Percentiles rank a stretch among this genome's conserved stretches.
Conservation (phyloP, 106 monocot genomes). For the Acorus calamus region DNA sequence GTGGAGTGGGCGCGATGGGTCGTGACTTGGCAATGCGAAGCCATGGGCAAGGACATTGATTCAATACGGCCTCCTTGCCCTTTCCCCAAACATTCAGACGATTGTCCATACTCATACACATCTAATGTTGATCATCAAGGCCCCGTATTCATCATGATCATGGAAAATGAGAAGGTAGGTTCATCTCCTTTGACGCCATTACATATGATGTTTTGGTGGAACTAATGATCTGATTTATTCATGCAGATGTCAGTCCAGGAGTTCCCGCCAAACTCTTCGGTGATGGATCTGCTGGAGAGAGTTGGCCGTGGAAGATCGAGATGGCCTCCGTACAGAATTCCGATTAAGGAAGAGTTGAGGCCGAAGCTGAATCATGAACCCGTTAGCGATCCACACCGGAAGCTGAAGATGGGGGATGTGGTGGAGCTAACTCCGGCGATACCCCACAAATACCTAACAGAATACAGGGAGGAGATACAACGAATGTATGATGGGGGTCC, state of each 20-base stretch:
- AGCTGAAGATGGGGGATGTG: conserved; percentile 85
- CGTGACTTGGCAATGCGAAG: conserved; percentile 77
- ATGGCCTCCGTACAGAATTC: conserved; percentile 35
- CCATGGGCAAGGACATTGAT: conserved; percentile 33
- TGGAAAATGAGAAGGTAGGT: conserved; percentile 89
- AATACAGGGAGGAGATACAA: conserved; percentile 84
- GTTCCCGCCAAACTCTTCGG: conserved; percentile 65
- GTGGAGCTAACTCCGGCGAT: conserved; percentile 73
- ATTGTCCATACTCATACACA: conserved; percentile 70
- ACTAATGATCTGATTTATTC: neutral
- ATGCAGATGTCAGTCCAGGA: conserved; percentile 92
- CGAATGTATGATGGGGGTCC: conserved; percentile 79
- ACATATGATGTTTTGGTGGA: no score
- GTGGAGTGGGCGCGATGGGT: conserved; percentile 97
- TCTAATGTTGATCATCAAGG: conserved; percentile 43
- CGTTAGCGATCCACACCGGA: conserved; percentile 34
- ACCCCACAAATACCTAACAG: conserved; percentile 62
- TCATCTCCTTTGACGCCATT: neutral
- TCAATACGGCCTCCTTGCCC: conserved; percentile 43
- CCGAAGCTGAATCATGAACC: conserved; percentile 69
- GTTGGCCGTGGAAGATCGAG: conserved; percentile 34
- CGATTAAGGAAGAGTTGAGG: conserved; percentile 71
- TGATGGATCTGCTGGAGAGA: conserved; percentile 62
- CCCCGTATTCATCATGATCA: conserved; percentile 65
- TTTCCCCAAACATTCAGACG: conserved; percentile 65